A percentile compares a stretch with the other conserved stretches of the same genome.
Evolutionary conservation across 805 yeast genomes (phyloP).

Genomic region (Pichia pseudocactophila): DNA sequence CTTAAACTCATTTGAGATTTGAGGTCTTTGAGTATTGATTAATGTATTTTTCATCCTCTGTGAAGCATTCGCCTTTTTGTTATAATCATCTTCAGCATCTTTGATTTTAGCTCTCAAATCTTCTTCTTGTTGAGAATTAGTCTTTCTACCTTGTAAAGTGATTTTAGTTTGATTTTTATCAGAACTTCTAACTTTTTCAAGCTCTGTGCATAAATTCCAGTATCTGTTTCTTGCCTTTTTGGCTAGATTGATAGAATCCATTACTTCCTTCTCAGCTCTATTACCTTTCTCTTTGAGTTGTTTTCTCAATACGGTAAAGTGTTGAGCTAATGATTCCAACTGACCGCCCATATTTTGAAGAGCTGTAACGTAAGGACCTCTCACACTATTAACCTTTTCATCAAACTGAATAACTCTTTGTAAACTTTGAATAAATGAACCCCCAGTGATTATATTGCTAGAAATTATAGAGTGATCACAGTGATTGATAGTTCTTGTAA

Average conservation of each 20-base stretch:
- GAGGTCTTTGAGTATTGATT: constrained; percentile 68
- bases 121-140: constrained; percentile 84
- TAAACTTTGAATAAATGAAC: constrained; percentile 54
- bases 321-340: constrained; percentile 56
- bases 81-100: constrained; percentile 79
- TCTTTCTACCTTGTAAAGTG: constrained; percentile 68
- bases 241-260: constrained; percentile 73
- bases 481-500: constrained; percentile 59
- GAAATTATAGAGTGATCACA: constrained; percentile 22
- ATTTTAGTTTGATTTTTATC: constrained; percentile 83
- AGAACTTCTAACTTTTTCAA: constrained; percentile 64
- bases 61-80: constrained; percentile 63
- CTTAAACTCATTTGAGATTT: constrained; percentile 58
- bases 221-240: constrained; percentile 82
- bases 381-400: constrained; percentile 61
- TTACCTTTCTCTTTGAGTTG: constrained; percentile 71
- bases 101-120: constrained; percentile 75
- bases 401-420: constrained; percentile 68
- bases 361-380: constrained; percentile 68
- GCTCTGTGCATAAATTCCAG: constrained; percentile 72
- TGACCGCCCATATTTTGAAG: constrained; percentile 83
- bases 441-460: constrained; percentile 32
- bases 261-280: constrained; percentile 74
- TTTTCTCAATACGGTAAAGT: constrained; percentile 69
- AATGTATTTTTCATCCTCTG: constrained; percentile 68